Base-by-base conservation (phyloP, 2,329 filamentous ascomycete genomes). In the Ophiostoma himal-ulmi region DNA sequence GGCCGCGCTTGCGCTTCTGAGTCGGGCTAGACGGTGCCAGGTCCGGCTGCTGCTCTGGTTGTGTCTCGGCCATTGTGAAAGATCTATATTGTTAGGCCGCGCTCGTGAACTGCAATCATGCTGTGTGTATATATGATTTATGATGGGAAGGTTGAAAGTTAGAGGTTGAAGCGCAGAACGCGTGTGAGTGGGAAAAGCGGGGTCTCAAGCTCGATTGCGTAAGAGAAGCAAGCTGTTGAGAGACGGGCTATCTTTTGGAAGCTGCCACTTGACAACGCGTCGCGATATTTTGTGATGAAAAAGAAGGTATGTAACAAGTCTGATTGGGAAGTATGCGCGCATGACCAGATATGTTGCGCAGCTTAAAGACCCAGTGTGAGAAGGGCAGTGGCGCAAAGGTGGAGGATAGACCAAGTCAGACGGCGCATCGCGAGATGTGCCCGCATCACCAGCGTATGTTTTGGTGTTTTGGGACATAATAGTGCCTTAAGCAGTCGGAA, bases 1-100 rank as follows among this genome's bases (percentile, higher is more conserved):
- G 78, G 70, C 82, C 80, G 69, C 85, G 84, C 80, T 88, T 88
- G 72, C 85, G 81, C 79, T 88, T 88, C 75, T 84, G 82, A 20
- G 57, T 60, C 13, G 84, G 84, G 70, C 82, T 80, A 74, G 78
- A 77, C 64, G 81, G 67, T n/a, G 68, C 79, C 69, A 84, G 80
- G 71, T 85, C 83, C 69, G 82, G 78, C 69, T 85, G 84, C 69
- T 85, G 84, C 37, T 79, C 76, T 36, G 78, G 76, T 69, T 83
- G 78, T 44, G 81, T 75, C 60, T 86, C 83, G 71, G 84, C 80
- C 84, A 86, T 86, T 69, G 26, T 62, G 26, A 68, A 17, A 37
- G 17, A 26, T n/a, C 30, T 65, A 22, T 22, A 8, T 5, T 65
- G 62, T 65, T 39, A 65, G 62, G 20, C 8, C 52, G 52, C 10